A percentile compares a stretch with the other conserved stretches of the same genome.
phyloP scores from a whole-genome alignment of 371 early-diverging fungal species.

The Mortierella sp. region DNA sequence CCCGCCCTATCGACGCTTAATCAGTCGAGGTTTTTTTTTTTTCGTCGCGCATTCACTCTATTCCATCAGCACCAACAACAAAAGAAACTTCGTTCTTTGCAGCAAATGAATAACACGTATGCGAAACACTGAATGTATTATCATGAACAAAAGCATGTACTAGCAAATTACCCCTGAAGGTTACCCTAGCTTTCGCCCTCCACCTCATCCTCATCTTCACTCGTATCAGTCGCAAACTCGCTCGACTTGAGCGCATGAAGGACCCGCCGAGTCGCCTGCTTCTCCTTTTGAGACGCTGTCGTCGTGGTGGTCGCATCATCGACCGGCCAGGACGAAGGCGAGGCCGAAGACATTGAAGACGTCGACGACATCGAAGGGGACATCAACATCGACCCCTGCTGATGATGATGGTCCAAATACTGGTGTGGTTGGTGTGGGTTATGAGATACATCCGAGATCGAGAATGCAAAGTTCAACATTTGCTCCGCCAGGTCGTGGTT shows the following conservation, averaged over 20 bases:
- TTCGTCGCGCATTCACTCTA: not conserved
- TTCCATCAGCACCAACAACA: not conserved
- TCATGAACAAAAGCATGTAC: not conserved
- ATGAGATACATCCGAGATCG: conserved; percentile 26
- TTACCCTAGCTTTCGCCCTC: not conserved
- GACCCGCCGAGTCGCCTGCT: conserved; percentile 25
- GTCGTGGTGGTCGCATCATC: not conserved
- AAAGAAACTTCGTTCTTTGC: not conserved
- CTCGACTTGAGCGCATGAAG: conserved; percentile 22
- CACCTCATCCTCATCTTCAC: conserved; percentile 14
- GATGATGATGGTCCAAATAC: not conserved
- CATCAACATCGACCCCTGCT: conserved; percentile 4
- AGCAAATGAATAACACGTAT: not conserved
- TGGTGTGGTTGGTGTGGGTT: not conserved
- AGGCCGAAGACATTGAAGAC: not conserved
- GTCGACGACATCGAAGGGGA: conserved; percentile 9
- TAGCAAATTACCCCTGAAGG: not conserved
- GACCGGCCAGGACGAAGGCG: conserved; percentile 8
- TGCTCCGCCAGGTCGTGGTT: conserved; percentile 48
- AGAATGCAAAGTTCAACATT: conserved; percentile 42
- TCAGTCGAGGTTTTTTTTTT: too few relatives aligned
- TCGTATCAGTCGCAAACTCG: conserved; percentile 15
- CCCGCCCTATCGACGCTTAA: too few relatives aligned
- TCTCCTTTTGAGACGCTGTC: conserved; percentile 15
- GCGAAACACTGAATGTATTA: not conserved